A percentile compares a stretch with the other conserved stretches of the same genome.
Evolutionary conservation across 2,329 filamentous ascomycete genomes (phyloP).

Genomic region (Dactylonectria macrodidyma): DNA sequence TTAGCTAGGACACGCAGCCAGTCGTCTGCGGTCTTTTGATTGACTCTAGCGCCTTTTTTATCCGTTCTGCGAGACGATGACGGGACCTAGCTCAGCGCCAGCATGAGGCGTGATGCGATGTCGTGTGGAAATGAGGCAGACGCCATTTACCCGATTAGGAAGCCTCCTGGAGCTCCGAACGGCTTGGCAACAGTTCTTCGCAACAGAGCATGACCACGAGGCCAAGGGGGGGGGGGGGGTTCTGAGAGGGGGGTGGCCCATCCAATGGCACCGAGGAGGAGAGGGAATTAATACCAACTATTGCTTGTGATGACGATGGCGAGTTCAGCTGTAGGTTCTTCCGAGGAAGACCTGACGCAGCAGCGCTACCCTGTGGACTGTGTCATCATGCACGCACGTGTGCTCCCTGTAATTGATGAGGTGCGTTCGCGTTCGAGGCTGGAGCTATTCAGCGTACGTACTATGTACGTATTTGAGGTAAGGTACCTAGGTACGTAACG

Average conservation of each 20-base stretch:
- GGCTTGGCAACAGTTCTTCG: constrained; percentile 5
- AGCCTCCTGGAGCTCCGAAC: constrained; percentile 37
- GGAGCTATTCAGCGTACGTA: not conserved
- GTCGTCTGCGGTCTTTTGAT: constrained; percentile 2
- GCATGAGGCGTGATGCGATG: constrained; percentile 36
- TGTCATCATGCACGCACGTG: not conserved
- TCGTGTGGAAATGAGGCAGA: constrained; percentile 47
- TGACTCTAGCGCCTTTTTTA: constrained; percentile 13
- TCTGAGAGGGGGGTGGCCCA: not conserved
- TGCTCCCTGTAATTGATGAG: not conserved
- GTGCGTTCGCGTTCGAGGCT: not conserved
- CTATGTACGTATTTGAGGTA: not conserved
- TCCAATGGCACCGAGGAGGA: constrained; percentile 17
- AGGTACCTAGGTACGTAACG: not conserved
- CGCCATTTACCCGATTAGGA: constrained; percentile 37
- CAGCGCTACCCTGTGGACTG: not conserved
- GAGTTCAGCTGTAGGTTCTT: constrained; percentile 6
- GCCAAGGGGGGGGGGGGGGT: constrained; percentile 17
- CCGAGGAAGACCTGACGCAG: constrained; percentile 2
- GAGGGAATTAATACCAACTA: constrained; percentile 4
- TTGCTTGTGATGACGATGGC: constrained; percentile 14
- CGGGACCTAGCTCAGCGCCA: constrained; percentile 17
- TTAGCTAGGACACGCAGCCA: constrained; percentile 6
- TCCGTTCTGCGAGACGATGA: constrained; percentile 10
- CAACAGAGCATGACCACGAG: constrained; percentile 34